These are phyloP conservation scores for Lipomyces lipofer DNA, from an alignment of 805 yeast species.

Conservation along the genomic window DNA sequence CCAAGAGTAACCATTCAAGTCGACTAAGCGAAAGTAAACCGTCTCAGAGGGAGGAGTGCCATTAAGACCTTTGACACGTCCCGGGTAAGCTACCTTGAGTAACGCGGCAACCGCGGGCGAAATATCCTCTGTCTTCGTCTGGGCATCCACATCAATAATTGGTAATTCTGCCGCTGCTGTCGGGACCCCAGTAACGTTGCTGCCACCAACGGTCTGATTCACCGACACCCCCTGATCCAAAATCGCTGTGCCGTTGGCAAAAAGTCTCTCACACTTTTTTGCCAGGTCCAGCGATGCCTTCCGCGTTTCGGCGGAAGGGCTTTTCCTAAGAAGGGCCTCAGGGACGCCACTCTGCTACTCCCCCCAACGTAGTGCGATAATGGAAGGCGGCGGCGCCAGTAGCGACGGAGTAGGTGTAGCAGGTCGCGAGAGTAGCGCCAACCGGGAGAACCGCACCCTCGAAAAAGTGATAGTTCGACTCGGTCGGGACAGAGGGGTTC, in stretches of 20 bases:
- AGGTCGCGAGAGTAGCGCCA: constrained; percentile 32
- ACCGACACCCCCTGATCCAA: constrained; percentile 20
- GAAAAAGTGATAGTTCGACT: constrained; percentile 11
- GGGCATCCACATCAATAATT: too few relatives aligned
- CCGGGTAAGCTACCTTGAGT: constrained; percentile 25
- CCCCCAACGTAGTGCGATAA: constrained; percentile 35
- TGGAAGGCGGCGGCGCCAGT: constrained; percentile 32
- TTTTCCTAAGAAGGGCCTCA: constrained; percentile 33
- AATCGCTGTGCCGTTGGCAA: constrained; percentile 33
- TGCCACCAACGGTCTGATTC: constrained; percentile 1
- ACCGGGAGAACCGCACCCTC: constrained; percentile 12
- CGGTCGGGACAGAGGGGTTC: constrained; percentile 1
- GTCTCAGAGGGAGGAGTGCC: constrained; percentile 7
- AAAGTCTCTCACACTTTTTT: constrained; percentile 36
- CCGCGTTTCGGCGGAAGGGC: constrained; percentile 33
- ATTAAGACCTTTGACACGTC: not conserved
- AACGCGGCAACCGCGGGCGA: constrained; percentile 24
- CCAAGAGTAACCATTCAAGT: constrained; percentile 28
- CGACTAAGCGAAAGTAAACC: constrained; percentile 22
- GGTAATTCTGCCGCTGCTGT: not conserved
- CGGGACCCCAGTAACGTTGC: not conserved
- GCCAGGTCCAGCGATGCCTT: constrained; percentile 36
- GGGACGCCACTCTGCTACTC: constrained; percentile 38
- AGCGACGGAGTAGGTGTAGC: constrained; percentile 28
- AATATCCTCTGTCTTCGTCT: not conserved